phyloP scores from a whole-genome alignment of 108 stramenopile genomes.

The Skeletonema tropicum region DNA sequence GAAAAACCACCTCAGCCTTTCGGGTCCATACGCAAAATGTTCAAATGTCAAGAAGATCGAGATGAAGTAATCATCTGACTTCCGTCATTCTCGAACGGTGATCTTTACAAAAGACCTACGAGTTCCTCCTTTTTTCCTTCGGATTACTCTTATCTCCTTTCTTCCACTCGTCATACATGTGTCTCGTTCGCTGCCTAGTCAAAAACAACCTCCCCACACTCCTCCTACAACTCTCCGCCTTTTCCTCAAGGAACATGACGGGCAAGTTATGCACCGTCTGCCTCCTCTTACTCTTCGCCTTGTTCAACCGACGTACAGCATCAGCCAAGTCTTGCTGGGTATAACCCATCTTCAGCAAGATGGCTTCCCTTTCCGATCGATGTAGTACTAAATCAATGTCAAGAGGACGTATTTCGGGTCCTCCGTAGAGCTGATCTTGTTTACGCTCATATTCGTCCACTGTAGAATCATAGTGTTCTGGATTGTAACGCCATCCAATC shows the following conservation, averaged over 20 bases:
- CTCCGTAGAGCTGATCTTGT: slow-evolving; percentile 23
- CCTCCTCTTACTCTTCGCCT: slow-evolving; percentile 61
- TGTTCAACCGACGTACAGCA: slow-evolving; percentile 51
- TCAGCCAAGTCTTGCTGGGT: slow-evolving; percentile 50
- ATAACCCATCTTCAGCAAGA: slow-evolving; percentile 55
- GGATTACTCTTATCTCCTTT: neutral
- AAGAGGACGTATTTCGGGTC: slow-evolving; percentile 24
- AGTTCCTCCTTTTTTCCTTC: neutral
- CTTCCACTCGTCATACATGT: slow-evolving; percentile 51
- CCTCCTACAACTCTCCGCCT: slow-evolving; percentile 46
- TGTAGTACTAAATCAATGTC: slow-evolving; percentile 53
- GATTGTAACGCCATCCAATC: slow-evolving; percentile 49
- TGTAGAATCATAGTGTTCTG: slow-evolving; percentile 29
- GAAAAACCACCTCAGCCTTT: neutral
- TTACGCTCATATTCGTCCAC: slow-evolving; percentile 39
- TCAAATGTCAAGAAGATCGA: neutral
- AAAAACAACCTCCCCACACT: slow-evolving; percentile 28
- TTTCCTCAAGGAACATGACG: slow-evolving; percentile 51
- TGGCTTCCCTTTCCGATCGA: slow-evolving; percentile 58
- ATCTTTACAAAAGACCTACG: neutral
- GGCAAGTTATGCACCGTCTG: slow-evolving; percentile 68
- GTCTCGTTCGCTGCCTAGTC: slow-evolving; percentile 32
- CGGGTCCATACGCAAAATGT: neutral
- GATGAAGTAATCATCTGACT: too few relatives aligned
- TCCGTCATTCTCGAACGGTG: neutral